A percentile compares a stretch with the other conserved stretches of the same genome.
Evolutionary conservation across 345 rosid genomes (phyloP).

Genomic region (Hibiscus mutabilis): DNA sequence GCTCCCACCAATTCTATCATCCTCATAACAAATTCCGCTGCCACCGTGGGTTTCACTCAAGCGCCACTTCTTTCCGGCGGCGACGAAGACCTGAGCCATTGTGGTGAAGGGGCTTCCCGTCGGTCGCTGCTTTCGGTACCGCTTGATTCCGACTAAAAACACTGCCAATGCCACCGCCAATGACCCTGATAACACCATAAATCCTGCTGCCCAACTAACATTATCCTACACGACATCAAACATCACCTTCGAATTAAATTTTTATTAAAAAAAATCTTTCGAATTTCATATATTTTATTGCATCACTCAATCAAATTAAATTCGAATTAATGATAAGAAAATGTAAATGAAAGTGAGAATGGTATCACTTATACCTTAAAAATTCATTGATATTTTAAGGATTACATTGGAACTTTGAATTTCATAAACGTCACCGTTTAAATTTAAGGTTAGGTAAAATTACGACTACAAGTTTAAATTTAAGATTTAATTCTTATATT

Average conservation of each 20-base stretch:
- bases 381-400: too few species aligned
- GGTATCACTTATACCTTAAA: not conserved
- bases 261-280: too few species aligned
- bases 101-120: constrained; percentile 62
- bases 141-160: constrained; percentile 51
- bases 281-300: too few species aligned
- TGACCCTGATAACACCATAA: constrained; percentile 44
- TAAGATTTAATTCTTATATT: too few species aligned
- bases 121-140: constrained; percentile 47
- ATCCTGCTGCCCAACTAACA: constrained; percentile 70
- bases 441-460: too few species aligned
- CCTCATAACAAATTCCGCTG: constrained; percentile 27
- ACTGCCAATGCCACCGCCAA: constrained; percentile 34
- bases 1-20: constrained; percentile 11
- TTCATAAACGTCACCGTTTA: too few species aligned
- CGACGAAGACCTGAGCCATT: constrained; percentile 65
- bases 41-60: constrained; percentile 31
- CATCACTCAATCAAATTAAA: too few species aligned
- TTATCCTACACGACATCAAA: constrained; percentile 38
- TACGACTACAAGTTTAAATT: too few species aligned
- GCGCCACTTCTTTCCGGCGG: constrained; percentile 54
- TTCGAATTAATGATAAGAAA: too few species aligned
- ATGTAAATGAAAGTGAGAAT: too few species aligned
- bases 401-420: too few species aligned
- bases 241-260: too few species aligned